Percentiles rank a stretch among this genome's conserved stretches.
Conservation (phyloP, 352 stramenopile genomes). For the Pythium phragmitis region DNA sequence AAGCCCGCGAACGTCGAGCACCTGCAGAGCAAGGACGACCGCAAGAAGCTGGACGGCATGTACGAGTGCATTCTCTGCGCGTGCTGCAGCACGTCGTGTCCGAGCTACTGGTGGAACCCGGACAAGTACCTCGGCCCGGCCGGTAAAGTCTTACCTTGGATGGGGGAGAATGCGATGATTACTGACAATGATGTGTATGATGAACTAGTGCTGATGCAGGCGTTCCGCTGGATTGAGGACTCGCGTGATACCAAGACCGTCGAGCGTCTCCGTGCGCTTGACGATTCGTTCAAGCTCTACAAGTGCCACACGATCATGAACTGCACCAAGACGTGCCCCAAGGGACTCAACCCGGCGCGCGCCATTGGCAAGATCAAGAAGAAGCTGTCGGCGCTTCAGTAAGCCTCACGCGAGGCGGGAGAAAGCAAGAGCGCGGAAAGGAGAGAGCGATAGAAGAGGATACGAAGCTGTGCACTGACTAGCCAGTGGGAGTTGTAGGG, state of each 20-base stretch:
- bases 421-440: background rate
- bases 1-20: conserved; percentile 88
- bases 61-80: conserved; percentile 99
- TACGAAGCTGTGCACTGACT: background rate
- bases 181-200: background rate
- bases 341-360: conserved; percentile 98
- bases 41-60: conserved; percentile 99
- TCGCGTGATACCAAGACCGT: conserved; percentile 96
- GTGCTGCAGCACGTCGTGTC: conserved; percentile 98
- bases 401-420: conserved; percentile 21
- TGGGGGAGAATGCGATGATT: background rate
- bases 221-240: conserved; percentile 99
- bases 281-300: conserved; percentile 99
- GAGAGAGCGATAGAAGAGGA: conserved; percentile 3
- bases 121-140: conserved; percentile 94
- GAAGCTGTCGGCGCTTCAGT: conserved; percentile 83
- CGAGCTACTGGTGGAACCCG: conserved; percentile 99
- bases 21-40: conserved; percentile 93
- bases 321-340: conserved; percentile 99
- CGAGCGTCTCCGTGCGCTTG: conserved; percentile 93
- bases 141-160: conserved; percentile 33
- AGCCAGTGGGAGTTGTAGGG: no score
- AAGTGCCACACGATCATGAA: conserved; percentile 99
- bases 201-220: conserved; percentile 88
- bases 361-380: conserved; percentile 99